Evolutionary conservation across 257 asterid genomes (phyloP).

Genomic region (Scutellaria galericulata): DNA sequence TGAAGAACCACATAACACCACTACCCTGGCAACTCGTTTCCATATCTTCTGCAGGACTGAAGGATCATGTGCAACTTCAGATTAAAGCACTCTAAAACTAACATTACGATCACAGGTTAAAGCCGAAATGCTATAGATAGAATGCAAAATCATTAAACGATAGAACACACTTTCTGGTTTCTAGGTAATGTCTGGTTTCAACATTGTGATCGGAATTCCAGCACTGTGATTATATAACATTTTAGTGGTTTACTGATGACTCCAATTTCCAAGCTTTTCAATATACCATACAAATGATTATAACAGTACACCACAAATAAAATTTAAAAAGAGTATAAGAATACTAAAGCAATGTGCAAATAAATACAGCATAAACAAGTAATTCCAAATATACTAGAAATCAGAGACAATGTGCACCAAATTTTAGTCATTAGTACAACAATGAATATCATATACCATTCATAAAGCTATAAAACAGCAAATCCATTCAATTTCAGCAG

Average conservation of each 20-base stretch:
- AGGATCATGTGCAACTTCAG: constrained; percentile 15
- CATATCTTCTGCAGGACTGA: constrained; percentile 67
- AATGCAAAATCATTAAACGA: neutral
- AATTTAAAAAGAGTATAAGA: neutral
- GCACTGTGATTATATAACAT: neutral
- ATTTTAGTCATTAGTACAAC: neutral
- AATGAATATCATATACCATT: neutral
- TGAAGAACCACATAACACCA: constrained; percentile 96
- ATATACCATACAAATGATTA: neutral
- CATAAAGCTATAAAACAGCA: neutral
- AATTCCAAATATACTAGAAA: constrained; percentile 11
- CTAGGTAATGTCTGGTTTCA: neutral
- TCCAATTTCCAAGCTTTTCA: neutral
- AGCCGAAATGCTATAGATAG: constrained; percentile 4
- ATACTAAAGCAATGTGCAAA: neutral
- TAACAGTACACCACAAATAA: neutral
- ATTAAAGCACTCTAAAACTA: neutral
- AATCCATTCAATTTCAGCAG: neutral
- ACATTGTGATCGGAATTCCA: neutral
- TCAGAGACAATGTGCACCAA: neutral
- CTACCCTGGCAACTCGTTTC: constrained; percentile 67
- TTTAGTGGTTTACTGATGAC: constrained; percentile 12
- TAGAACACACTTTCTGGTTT: neutral
- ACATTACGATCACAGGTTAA: neutral
- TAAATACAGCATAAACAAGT: neutral